Percentiles rank a stretch among this genome's conserved stretches.
These are phyloP conservation scores for Metarhizium sp. DNA, from an alignment of 2,329 filamentous ascomycete species.

Conservation along the genomic window DNA sequence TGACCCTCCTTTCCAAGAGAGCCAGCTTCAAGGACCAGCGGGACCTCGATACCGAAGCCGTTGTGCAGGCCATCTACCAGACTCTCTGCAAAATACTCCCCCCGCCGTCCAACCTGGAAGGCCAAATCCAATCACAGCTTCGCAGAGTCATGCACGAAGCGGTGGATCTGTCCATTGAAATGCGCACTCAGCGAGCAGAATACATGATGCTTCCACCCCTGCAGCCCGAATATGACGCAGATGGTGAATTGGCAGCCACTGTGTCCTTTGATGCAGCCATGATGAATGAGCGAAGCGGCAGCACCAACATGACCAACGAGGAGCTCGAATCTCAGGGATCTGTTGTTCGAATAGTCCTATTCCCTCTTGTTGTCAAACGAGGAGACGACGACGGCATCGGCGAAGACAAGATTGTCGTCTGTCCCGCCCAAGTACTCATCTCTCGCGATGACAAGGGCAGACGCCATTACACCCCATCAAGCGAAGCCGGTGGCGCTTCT, in stretches of 20 bases:
- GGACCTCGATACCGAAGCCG: constrained; percentile 84
- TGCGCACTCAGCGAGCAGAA: constrained; percentile 93
- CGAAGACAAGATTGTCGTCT: constrained; percentile 92
- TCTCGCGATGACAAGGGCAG: constrained; percentile 39
- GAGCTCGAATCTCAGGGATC: constrained; percentile 68
- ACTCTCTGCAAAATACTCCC: constrained; percentile 78
- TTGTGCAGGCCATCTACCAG: constrained; percentile 77
- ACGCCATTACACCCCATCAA: constrained; percentile 35
- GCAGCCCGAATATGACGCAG: constrained; percentile 88
- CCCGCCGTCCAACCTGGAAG: constrained; percentile 71
- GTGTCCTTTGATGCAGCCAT: constrained; percentile 86
- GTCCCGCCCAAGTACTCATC: constrained; percentile 86
- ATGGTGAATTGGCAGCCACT: constrained; percentile 79
- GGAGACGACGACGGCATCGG: constrained; percentile 80
- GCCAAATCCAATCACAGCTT: constrained; percentile 74
- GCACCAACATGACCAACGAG: constrained; percentile 52
- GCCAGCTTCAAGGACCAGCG: constrained; percentile 74
- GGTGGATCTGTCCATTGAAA: constrained; percentile 86
- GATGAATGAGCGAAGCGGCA: constrained; percentile 86
- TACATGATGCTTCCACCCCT: constrained; percentile 97
- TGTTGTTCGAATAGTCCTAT: constrained; percentile 84
- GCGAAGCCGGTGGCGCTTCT: constrained; percentile 41
- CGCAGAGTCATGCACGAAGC: constrained; percentile 82
- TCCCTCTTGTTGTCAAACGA: constrained; percentile 94
- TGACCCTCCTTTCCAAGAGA: constrained; percentile 77